Base-by-base conservation (phyloP, 306 rosid genomes). In the Ormosia semicastrata region DNA sequence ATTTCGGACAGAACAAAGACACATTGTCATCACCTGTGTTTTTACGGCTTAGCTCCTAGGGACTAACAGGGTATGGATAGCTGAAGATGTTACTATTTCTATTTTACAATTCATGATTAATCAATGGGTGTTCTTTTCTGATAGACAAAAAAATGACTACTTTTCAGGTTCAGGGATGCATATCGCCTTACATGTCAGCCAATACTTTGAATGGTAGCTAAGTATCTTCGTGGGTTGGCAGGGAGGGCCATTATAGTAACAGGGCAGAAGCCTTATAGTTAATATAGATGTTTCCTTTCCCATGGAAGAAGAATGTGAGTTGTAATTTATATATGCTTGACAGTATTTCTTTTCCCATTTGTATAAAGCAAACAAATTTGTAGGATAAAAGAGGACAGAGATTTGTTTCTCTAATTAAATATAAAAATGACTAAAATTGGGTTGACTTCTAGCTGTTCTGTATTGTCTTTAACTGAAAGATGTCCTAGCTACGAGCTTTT, bases 121-220 rank as follows among this genome's bases (percentile, higher is more conserved):
- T 24, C 71, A 13, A 41, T 62, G 63, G 6, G 37, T 56, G n/a
- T 47, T 24, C 24, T 71, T 14, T 71, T 67, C 82, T 81, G 60
- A 79, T 69, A n/a, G n/a, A 11, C 4, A 33, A n/a, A 75, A 71
- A 54, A 50, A 49, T 54, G 59, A 9, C 43, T 54, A 15, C 6
- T 72, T 89, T 85, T 50, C 93, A 94, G 98, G 92, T 90, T 7
- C 89, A 88, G 84, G 95, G 94, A 53, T 88, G 94, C 84, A 67
- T 86, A 49, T 90, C 98, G 2, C 98, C 98, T 32, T 92, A 94
- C 81, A 85, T 92, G 87, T 81, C 90, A 63, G 76, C 86, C 3
- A 87, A 92, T 86, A 89, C 88, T 84, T 50, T 90, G 53, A 77
- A 88, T 14, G 17, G 88, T 54, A 88, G 91, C 87, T 54, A 78